Evolutionary conservation across 2,329 filamentous ascomycete genomes (phyloP).

Genomic region (Calonectria pseudoreteaudii): DNA sequence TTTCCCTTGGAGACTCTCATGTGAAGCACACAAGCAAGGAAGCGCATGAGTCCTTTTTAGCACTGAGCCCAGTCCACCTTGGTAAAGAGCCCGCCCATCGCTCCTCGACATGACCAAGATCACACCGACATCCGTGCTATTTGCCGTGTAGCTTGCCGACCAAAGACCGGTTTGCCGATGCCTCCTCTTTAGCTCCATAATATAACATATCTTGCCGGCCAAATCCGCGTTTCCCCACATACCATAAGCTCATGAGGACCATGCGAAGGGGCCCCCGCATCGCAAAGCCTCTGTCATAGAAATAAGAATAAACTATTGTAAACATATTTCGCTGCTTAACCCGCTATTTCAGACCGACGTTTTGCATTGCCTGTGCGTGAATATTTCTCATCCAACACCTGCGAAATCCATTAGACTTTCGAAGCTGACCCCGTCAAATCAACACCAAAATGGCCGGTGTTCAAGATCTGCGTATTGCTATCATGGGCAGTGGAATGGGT

Average conservation of each 20-base stretch:
- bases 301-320: neutral
- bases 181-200: neutral
- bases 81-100: neutral
- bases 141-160: conserved; percentile 19
- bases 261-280: conserved; percentile 10
- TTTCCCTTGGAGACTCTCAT: neutral
- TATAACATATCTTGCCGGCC: neutral
- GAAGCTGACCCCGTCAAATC: neutral
- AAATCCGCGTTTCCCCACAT: conserved; percentile 13
- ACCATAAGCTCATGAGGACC: neutral
- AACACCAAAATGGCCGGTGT: conserved; percentile 29
- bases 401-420: neutral
- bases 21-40: neutral
- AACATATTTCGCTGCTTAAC: neutral
- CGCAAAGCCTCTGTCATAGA: neutral
- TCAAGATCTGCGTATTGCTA: conserved; percentile 38
- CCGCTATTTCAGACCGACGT: neutral
- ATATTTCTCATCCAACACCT: neutral
- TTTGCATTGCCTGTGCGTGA: neutral
- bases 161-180: neutral
- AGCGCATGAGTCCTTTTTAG: neutral
- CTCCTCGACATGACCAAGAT: neutral
- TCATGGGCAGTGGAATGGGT: conserved; percentile 50
- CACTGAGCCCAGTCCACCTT: neutral
- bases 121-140: neutral